These are phyloP conservation scores for Inga laurina DNA, from an alignment of 306 rosid species.

Conservation along the genomic window DNA sequence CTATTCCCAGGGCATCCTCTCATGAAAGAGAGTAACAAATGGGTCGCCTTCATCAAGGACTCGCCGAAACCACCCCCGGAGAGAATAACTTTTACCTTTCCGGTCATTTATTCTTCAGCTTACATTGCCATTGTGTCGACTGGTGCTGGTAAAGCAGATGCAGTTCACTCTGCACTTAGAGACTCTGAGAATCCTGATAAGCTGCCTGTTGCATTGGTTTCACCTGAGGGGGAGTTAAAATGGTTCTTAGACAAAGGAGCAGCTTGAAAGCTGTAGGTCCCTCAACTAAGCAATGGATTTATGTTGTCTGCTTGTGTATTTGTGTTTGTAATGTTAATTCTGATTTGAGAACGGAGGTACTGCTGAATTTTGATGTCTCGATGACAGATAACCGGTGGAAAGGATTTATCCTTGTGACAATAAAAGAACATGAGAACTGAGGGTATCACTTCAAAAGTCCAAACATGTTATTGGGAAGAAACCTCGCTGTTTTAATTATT, in stretches of 20 bases:
- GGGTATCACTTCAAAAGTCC: neutral
- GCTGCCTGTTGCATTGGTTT: constrained; percentile 55
- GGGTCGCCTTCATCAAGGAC: constrained; percentile 61
- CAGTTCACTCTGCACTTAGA: constrained; percentile 51
- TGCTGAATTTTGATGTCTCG: constrained; percentile 27
- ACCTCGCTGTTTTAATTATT: neutral
- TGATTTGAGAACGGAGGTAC: neutral
- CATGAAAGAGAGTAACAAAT: constrained; percentile 48
- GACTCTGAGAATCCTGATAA: constrained; percentile 20
- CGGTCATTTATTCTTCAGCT: constrained; percentile 63
- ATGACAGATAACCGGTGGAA: constrained; percentile 14
- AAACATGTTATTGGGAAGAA: neutral
- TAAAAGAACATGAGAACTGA: constrained; percentile 29
- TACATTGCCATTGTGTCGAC: constrained; percentile 55
- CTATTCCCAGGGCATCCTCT: constrained; percentile 66
- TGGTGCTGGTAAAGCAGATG: constrained; percentile 55
- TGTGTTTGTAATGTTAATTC: neutral
- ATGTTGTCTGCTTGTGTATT: neutral
- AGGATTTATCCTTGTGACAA: constrained; percentile 24
- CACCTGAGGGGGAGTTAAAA: constrained; percentile 52
- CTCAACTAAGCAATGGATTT: neutral
- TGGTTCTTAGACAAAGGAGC: constrained; percentile 76
- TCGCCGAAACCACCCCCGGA: constrained; percentile 70
- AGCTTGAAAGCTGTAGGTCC: constrained; percentile 58
- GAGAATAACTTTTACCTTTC: constrained; percentile 65